Percentiles rank a stretch among this genome's conserved stretches.
These are phyloP conservation scores for Nymphaea thermarum DNA, from an alignment of 164 flowering plant genomes.

Conservation along the genomic window DNA sequence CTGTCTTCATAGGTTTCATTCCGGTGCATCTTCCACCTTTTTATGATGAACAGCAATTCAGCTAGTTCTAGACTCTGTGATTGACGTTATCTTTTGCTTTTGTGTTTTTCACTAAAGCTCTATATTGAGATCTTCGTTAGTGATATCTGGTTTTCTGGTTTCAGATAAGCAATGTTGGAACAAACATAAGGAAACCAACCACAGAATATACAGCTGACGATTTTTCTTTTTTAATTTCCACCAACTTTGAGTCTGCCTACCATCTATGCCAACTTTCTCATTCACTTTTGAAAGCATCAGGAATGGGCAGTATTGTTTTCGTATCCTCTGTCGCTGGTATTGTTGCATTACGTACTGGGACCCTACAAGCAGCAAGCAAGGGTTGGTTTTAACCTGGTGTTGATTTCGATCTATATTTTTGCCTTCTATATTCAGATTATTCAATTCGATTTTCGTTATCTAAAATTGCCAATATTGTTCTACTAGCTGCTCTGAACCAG, in stretches of 20 bases:
- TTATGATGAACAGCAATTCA: too few species aligned
- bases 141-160: neutral
- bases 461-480: neutral
- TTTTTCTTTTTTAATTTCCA: constrained; percentile 19
- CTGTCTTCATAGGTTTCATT: too few species aligned
- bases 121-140: too few species aligned
- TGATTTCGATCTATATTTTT: too few species aligned
- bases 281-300: constrained; percentile 42
- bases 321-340: constrained; percentile 37
- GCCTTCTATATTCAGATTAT: too few species aligned
- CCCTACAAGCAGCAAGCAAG: constrained; percentile 33
- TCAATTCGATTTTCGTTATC: neutral
- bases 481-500: constrained; percentile 62
- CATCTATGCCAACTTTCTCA: constrained; percentile 44
- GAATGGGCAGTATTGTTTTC: constrained; percentile 32
- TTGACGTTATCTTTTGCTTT: too few species aligned
- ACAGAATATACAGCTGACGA: constrained; percentile 32
- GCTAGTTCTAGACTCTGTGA: too few species aligned
- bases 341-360: constrained; percentile 8
- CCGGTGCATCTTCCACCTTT: too few species aligned
- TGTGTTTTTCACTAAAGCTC: too few species aligned
- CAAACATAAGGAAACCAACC: constrained; percentile 20
- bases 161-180: constrained; percentile 45
- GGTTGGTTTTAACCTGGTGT: constrained; percentile 12
- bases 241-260: constrained; percentile 39